phyloP scores from a whole-genome alignment of 2,329 filamentous ascomycete species.

The Verticillium nonalfalfae region DNA sequence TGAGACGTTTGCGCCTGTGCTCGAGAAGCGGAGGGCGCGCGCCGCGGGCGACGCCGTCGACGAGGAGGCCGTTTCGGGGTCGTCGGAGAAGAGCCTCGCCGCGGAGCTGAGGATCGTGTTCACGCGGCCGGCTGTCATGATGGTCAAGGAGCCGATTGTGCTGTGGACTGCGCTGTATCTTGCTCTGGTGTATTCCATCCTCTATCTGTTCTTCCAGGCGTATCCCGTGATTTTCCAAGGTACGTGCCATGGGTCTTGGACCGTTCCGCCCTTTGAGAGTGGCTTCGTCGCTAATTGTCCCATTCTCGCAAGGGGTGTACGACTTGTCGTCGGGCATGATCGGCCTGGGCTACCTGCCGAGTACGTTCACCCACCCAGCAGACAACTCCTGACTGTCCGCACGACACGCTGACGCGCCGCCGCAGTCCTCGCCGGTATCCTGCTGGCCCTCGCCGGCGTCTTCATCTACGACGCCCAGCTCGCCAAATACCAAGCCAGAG shows the following conservation, averaged over 20 bases:
- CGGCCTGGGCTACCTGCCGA: constrained; percentile 63
- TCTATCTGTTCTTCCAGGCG: constrained; percentile 70
- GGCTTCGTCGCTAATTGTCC: not conserved
- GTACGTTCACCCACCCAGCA: not conserved
- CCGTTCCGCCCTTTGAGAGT: not conserved
- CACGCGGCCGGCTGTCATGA: constrained; percentile 66
- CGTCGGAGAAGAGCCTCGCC: constrained; percentile 58
- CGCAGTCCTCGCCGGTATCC: constrained; percentile 17
- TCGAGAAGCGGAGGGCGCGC: constrained; percentile 52
- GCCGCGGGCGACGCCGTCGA: too few relatives aligned
- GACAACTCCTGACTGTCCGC: too few relatives aligned
- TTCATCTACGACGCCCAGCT: constrained; percentile 19
- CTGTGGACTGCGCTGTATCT: constrained; percentile 64
- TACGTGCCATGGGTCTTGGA: not conserved
- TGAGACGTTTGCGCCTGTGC: constrained; percentile 55
- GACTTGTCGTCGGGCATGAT: constrained; percentile 56
- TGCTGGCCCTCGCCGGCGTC: constrained; percentile 16
- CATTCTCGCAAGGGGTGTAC: constrained; percentile 36
- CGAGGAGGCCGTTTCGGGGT: constrained; percentile 22
- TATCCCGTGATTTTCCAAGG: constrained; percentile 64
- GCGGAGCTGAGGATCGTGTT: constrained; percentile 58
- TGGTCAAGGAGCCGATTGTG: constrained; percentile 66
- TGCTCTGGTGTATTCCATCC: constrained; percentile 60
- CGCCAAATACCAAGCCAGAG: constrained; percentile 15
- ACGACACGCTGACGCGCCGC: not conserved